Percentiles rank a stretch among this genome's conserved stretches.
phyloP scores from a whole-genome alignment of 2,329 filamentous ascomycete genomes.

The Beauveria australis region DNA sequence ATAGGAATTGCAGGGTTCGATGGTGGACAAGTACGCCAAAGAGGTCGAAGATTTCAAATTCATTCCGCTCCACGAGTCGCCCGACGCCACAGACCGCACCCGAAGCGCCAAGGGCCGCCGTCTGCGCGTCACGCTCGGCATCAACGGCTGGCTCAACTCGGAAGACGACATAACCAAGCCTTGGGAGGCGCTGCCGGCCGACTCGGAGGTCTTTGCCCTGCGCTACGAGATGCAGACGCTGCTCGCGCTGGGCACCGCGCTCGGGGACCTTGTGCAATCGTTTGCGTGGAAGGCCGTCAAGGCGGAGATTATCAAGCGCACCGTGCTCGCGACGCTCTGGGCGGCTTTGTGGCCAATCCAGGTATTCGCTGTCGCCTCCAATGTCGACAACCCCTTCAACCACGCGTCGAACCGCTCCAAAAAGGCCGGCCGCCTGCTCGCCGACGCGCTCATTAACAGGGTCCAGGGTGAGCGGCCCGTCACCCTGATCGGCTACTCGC shows the following conservation, averaged over 20 bases:
- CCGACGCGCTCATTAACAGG: slow-evolving; percentile 73
- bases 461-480: slow-evolving; percentile 77
- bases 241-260: slow-evolving; percentile 64
- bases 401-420: slow-evolving; percentile 69
- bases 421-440: slow-evolving; percentile 71
- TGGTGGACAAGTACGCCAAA: slow-evolving; percentile 80
- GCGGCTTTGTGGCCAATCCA: slow-evolving; percentile 63
- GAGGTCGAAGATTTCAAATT: slow-evolving; percentile 80
- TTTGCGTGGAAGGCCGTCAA: slow-evolving; percentile 70
- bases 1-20: slow-evolving; percentile 48
- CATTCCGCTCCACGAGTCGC: slow-evolving; percentile 52
- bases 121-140: slow-evolving; percentile 73
- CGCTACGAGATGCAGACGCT: slow-evolving; percentile 76
- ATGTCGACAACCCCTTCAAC: slow-evolving; percentile 75
- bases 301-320: slow-evolving; percentile 64
- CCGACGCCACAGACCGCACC: background rate
- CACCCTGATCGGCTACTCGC: slow-evolving; percentile 71
- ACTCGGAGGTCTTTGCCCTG: slow-evolving; percentile 75
- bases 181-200: slow-evolving; percentile 65
- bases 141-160: slow-evolving; percentile 77
- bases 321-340: slow-evolving; percentile 59
- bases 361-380: slow-evolving; percentile 55
- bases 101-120: slow-evolving; percentile 32
- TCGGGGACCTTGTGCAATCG: slow-evolving; percentile 63
- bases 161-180: slow-evolving; percentile 70